Base-by-base conservation (phyloP, 2,329 filamentous ascomycete genomes). In the Iodosphaeria phyllophila region DNA sequence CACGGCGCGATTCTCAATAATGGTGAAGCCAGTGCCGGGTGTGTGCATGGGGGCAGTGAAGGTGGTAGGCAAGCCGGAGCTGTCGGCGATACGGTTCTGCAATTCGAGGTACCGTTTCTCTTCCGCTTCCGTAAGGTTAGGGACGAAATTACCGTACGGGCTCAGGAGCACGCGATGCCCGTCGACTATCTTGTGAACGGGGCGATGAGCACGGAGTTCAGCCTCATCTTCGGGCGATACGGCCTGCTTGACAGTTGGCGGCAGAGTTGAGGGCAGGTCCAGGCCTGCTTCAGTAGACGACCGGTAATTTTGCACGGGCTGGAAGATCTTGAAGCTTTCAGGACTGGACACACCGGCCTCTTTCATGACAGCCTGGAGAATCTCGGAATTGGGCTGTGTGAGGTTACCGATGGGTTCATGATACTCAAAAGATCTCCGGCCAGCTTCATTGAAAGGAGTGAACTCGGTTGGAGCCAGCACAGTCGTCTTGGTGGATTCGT, bases 131-230 rank as follows among this genome's bases (percentile, higher is more conserved):
- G 60, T 70, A 27, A 89, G 50, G 29, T 76, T 74, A 34, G 74
- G 70, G n/a, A 86, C 57, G 41, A 75, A 78, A 32, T 79, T 72
- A 8, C 78, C 77, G 32, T 75, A 71, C 0, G 77, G 74, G 0
- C 77, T 83, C 26, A 84, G 66, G 35, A 84, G 60, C 33, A 77
- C 69, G 14, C 74, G 62, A 43, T 64, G 60, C 28, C 68, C 70
- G 32, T 75, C 70, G 2, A 69, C 54, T 19, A 70, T 48, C 43
- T 74, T 74, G 30, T 60, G 63, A 6, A 75, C 64, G 8, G 66
- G 52, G 31, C 59, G 56, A 23, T 68, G 69, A 2, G 57, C 52
- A n/a, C 59, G 51, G 5, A 74, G 52, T 3, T 53, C 44, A 9
- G 55, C 50, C 16, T 69, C 58, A 31, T 75, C 69, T 22, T 67